These are phyloP conservation scores for Rasamsonia emersonii DNA, from an alignment of 2,329 filamentous ascomycete genomes.

Conservation along the genomic window DNA sequence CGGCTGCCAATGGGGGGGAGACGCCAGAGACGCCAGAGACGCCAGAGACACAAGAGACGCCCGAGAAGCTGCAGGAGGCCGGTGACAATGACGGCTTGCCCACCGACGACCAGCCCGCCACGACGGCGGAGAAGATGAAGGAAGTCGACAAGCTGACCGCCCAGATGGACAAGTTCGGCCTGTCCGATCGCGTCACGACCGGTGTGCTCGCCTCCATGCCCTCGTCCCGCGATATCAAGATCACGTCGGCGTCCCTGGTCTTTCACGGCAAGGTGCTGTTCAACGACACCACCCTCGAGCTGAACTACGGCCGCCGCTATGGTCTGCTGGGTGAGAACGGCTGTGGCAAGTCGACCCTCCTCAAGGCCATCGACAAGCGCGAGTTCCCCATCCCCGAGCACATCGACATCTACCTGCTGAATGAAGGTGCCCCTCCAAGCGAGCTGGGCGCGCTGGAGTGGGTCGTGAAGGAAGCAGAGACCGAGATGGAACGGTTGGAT, in stretches of 20 bases:
- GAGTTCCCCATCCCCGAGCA: conserved; percentile 95
- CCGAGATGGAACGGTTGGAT: conserved; percentile 85
- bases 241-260: conserved; percentile 83
- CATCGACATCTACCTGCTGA: conserved; percentile 95
- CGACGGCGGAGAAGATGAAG: conserved; percentile 62
- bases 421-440: conserved; percentile 85
- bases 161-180: conserved; percentile 91
- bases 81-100: conserved; percentile 48
- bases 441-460: conserved; percentile 91
- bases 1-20: conserved; percentile 36
- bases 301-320: conserved; percentile 87
- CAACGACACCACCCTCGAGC: conserved; percentile 85
- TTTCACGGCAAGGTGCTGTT: conserved; percentile 98
- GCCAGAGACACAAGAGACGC: conserved; percentile 51
- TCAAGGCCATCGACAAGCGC: conserved; percentile 87
- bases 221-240: conserved; percentile 90
- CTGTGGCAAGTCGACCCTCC: conserved; percentile 94
- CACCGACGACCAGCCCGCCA: conserved; percentile 57
- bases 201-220: conserved; percentile 83
- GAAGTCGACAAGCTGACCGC: conserved; percentile 79
- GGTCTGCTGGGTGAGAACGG: conserved; percentile 97
- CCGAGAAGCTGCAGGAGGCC: conserved; percentile 50
- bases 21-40: conserved; percentile 63
- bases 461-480: conserved; percentile 91
- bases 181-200: conserved; percentile 96